A percentile compares a stretch with the other conserved stretches of the same genome.
Evolutionary conservation across 139 green algal species (phyloP).

Genomic region (Closterium sp.): DNA sequence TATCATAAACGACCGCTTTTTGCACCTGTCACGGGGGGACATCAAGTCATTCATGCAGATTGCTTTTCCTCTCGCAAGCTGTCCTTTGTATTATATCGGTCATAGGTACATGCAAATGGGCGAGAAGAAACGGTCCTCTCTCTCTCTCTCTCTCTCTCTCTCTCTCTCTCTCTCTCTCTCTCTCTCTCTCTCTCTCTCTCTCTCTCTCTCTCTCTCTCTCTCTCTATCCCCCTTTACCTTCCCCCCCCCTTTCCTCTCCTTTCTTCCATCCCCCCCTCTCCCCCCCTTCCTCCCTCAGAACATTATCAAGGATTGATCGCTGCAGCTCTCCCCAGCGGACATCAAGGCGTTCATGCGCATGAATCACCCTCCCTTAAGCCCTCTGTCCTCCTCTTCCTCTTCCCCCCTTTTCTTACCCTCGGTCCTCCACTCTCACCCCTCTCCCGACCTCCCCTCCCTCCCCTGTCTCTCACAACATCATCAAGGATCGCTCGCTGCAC

Average conservation of each 20-base stretch:
- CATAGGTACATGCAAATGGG: too few species aligned
- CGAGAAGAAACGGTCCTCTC: too few species aligned
- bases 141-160: too few species aligned
- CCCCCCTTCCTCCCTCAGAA: not conserved
- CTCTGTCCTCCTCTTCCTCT: not conserved
- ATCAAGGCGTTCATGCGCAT: not conserved
- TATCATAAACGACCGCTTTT: conserved; percentile 57
- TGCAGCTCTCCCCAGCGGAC: not conserved
- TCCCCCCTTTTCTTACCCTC: not conserved
- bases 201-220: too few species aligned
- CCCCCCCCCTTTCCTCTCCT: not conserved
- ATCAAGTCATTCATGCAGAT: too few species aligned
- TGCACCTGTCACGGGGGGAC: not conserved
- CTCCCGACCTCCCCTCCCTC: not conserved
- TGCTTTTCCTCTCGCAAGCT: not conserved
- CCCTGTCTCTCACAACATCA: conserved; percentile 33
- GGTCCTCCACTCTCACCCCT: too few species aligned
- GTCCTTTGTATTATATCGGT: too few species aligned
- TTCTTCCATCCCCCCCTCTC: not conserved
- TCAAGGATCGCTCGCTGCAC: conserved; percentile 52
- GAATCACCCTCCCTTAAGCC: too few species aligned
- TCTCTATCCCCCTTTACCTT: not conserved
- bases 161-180: too few species aligned
- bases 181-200: too few species aligned
- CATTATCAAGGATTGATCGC: not conserved